Percentiles rank a stretch among this genome's conserved stretches.
Evolutionary conservation across 177 flowering plant genomes (phyloP).

Genomic region (Tripterygium wilfordii): DNA sequence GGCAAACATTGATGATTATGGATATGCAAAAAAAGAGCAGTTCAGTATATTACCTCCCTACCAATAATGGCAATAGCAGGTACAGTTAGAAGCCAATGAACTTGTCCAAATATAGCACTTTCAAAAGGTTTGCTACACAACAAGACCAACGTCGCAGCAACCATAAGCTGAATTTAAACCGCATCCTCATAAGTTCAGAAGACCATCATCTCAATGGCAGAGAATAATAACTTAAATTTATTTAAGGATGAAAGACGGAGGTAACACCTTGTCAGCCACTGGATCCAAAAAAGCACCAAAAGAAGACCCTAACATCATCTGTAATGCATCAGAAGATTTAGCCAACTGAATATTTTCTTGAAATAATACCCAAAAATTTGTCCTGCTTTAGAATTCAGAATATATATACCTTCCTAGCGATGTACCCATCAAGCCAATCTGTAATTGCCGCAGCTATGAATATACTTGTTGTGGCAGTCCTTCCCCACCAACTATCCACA

Average conservation of each 20-base stretch:
- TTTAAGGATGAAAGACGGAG: background rate
- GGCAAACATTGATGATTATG: background rate
- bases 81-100: slow-evolving; percentile 71
- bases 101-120: slow-evolving; percentile 44
- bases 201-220: too few species aligned
- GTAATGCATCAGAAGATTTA: slow-evolving; percentile 21
- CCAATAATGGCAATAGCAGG: slow-evolving; percentile 94
- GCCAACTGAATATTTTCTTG: too few species aligned
- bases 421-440: slow-evolving; percentile 99
- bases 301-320: slow-evolving; percentile 79
- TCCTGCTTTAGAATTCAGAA: too few species aligned
- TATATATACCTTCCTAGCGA: slow-evolving; percentile 91
- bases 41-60: slow-evolving; percentile 64
- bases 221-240: too few species aligned
- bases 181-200: too few species aligned
- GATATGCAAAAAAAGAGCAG: background rate
- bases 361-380: too few species aligned
- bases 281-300: slow-evolving; percentile 99
- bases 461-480: slow-evolving; percentile 77
- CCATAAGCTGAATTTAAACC: slow-evolving; percentile 81
- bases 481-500: slow-evolving; percentile 76
- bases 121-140: slow-evolving; percentile 68
- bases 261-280: slow-evolving; percentile 92
- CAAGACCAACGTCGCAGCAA: slow-evolving; percentile 87
- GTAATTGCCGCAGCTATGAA: slow-evolving; percentile 89